A percentile compares a stretch with the other conserved stretches of the same genome.
Conservation (phyloP, 2,329 filamentous ascomycete species). For the Gaeumannomyces sp. region DNA sequence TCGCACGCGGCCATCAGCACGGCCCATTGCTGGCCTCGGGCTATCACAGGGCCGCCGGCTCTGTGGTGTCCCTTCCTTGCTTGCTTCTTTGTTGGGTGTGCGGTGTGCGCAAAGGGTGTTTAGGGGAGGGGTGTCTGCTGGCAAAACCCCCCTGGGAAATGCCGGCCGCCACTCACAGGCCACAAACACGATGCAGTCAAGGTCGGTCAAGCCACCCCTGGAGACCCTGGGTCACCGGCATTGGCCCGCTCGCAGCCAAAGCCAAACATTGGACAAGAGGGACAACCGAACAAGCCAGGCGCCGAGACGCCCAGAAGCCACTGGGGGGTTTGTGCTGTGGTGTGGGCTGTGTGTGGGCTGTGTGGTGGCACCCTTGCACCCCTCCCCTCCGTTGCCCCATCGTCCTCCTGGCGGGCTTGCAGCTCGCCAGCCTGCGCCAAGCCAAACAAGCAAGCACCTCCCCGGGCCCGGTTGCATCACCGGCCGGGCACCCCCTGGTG, state of each 20-base stretch:
- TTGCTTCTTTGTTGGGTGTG: background rate
- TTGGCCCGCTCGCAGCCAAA: background rate
- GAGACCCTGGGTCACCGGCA: background rate
- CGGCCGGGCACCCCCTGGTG: background rate
- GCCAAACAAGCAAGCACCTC: background rate
- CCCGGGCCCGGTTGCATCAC: background rate
- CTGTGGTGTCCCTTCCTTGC: background rate
- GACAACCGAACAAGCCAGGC: background rate
- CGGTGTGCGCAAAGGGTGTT: background rate
- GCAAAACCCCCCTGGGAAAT: background rate
- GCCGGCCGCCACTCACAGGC: background rate
- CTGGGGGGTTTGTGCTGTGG: background rate
- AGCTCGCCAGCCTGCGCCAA: background rate
- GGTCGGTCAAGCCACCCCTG: background rate
- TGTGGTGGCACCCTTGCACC: background rate
- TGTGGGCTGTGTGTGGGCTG: background rate
- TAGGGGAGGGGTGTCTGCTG: background rate
- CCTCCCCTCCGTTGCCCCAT: no score
- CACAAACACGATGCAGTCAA: background rate
- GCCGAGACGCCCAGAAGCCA: background rate
- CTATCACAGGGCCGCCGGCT: background rate
- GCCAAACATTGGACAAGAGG: constrained; percentile 1
- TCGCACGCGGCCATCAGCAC: no score
- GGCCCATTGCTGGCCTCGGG: background rate
- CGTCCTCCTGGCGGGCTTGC: no score